A percentile compares a stretch with the other conserved stretches of the same genome.
These are phyloP conservation scores for Babesia ovata DNA, from an alignment of 169 alveolate species.

Conservation along the genomic window DNA sequence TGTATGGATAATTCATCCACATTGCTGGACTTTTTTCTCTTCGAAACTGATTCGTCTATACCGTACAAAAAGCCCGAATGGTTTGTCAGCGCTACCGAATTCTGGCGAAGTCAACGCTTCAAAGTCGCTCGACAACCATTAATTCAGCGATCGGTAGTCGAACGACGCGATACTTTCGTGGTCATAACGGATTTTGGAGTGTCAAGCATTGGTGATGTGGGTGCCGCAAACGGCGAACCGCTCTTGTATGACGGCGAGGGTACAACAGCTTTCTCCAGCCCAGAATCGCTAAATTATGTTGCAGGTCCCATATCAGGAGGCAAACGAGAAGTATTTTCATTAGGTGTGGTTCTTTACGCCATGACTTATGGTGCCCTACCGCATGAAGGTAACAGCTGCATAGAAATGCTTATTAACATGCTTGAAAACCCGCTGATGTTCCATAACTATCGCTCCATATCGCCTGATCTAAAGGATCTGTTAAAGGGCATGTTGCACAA, in stretches of 20 bases:
- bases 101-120: background rate
- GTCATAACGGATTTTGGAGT: conserved; percentile 64
- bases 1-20: background rate
- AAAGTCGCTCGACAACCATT: background rate
- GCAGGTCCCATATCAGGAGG: conserved; percentile 53
- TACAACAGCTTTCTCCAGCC: conserved; percentile 54
- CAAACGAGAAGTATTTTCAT: conserved; percentile 52
- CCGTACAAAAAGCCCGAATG: conserved; percentile 1
- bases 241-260: conserved; percentile 64
- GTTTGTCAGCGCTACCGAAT: background rate
- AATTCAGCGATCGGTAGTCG: background rate
- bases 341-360: conserved; percentile 60
- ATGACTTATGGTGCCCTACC: conserved; percentile 63
- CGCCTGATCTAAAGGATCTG: conserved; percentile 31
- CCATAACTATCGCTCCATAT: conserved; percentile 21
- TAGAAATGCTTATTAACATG: conserved; percentile 52
- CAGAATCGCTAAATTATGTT: conserved; percentile 49
- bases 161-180: background rate
- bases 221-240: conserved; percentile 7
- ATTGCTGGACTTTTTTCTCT: conserved; percentile 4
- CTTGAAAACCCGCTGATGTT: conserved; percentile 31
- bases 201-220: conserved; percentile 37
- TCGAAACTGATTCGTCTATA: background rate
- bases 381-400: conserved; percentile 38
- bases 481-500: conserved; percentile 44